Evolutionary conservation across 78 protist genomes (phyloP), one percentile per base, ranked within the genome.

Genomic region (Dictyostelium firmibasis): DNA sequence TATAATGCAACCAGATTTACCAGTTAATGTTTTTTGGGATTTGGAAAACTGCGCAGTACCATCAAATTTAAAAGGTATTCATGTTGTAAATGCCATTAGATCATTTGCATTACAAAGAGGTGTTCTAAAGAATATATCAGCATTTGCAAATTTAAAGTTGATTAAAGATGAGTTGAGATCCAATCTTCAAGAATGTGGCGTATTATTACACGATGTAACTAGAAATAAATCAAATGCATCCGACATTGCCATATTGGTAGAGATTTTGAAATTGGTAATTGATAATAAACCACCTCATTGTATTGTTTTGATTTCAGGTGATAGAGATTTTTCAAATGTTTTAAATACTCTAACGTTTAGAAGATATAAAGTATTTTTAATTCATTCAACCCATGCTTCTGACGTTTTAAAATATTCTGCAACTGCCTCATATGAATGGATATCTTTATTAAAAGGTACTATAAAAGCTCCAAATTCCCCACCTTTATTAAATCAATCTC

Each of bases 271-370:
- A 43, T 64, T 89, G 62, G 94, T 89, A 33, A 89, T 89, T 27
- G 94, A 89, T 69, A 89, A 89, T 53, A 89, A 89, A 81, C 94
- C 94, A 31, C 94, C 94, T 13, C 94, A 89, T 81, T 89, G 94
- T 36, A 81, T 89, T 25, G 94, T 89, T 20, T 44, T 89, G 75
- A 89, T 89, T 33, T 81, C 87, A 10, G 94, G 94, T 89, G 94
- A 89, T 69, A 79, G 94, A 10, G 94, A 89, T 41, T 89, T 89
- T 44, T 75, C 84, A 25, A 89, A 89, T 27, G 94, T 89, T 13
- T 44, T 89, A 8, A 89, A 89, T 29, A 89, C 94, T 8, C 60
- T 89, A 25, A 89, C 94, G 4, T 89, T 89, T 81, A 20, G 94
- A 69, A 72, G 94, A 41, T 89, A 89, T 33, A 86, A 89, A 81